These are phyloP conservation scores for Russula dissimulans DNA, from an alignment of 768 basidiomycete genomes.

Conservation along the genomic window DNA sequence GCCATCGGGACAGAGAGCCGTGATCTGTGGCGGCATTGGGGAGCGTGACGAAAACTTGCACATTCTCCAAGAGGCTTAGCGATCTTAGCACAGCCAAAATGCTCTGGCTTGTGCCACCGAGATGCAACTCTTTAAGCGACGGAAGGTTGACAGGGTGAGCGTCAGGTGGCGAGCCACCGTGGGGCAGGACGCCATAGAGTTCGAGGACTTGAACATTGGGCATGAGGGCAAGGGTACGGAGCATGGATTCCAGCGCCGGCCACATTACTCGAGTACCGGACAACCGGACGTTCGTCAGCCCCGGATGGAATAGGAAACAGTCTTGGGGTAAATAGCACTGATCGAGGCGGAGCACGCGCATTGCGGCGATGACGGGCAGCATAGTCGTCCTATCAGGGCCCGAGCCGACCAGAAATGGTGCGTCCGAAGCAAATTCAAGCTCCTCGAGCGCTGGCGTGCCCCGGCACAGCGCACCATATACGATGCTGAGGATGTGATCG, in stretches of 20 bases:
- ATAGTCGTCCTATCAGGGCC: not conserved
- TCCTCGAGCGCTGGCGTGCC: constrained; percentile 11
- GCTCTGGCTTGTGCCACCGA: not conserved
- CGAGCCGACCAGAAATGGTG: not conserved
- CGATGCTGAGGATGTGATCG: constrained; percentile 4
- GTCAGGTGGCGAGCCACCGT: not conserved
- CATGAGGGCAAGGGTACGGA: not conserved
- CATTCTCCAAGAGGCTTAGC: not conserved
- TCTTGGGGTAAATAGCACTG: not conserved
- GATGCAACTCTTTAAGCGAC: not conserved
- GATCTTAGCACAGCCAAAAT: not conserved
- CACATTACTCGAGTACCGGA: not conserved
- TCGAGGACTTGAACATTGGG: constrained; percentile 5
- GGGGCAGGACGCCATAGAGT: constrained; percentile 2
- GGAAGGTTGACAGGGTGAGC: not conserved
- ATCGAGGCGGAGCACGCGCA: constrained; percentile 2
- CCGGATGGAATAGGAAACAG: not conserved
- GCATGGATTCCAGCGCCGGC: not conserved
- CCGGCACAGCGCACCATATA: not conserved
- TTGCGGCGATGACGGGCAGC: not conserved
- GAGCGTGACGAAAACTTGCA: not conserved
- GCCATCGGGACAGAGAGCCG: not conserved
- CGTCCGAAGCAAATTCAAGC: constrained; percentile 5
- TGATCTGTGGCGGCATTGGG: not conserved
- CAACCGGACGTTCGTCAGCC: constrained; percentile 5